Conservation (phyloP, 495 filamentous ascomycete species). For the Xylaria castorea region DNA sequence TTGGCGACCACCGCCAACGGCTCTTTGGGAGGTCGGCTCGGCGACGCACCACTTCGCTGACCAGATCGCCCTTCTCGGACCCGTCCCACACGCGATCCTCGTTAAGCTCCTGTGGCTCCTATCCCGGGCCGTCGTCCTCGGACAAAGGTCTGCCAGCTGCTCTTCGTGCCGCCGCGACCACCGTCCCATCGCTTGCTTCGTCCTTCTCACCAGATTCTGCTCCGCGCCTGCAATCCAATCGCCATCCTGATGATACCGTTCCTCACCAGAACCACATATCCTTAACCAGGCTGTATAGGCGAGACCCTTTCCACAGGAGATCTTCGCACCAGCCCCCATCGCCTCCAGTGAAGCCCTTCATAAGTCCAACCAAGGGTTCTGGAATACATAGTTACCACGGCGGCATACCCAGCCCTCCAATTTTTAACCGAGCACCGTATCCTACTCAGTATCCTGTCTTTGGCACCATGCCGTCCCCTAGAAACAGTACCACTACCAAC, state of each 20-base stretch:
- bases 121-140: constrained; percentile 25
- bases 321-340: constrained; percentile 3
- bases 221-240: background rate
- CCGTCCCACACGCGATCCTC: constrained; percentile 25
- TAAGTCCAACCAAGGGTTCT: background rate
- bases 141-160: constrained; percentile 32
- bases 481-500: constrained; percentile 7
- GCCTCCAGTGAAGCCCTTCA: background rate
- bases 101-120: constrained; percentile 31
- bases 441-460: background rate
- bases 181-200: background rate
- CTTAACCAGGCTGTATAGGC: constrained; percentile 5
- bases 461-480: constrained; percentile 15
- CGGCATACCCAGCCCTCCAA: background rate
- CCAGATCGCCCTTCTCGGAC: constrained; percentile 33
- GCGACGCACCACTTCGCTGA: constrained; percentile 33
- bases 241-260: constrained; percentile 9
- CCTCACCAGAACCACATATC: constrained; percentile 7
- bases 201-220: background rate
- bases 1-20: constrained; percentile 15
- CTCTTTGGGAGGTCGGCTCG: constrained; percentile 5
- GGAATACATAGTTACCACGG: background rate
- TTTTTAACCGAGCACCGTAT: background rate
- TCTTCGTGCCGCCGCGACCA: background rate
- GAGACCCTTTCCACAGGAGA: constrained; percentile 1